Conservation (phyloP, 768 basidiomycete genomes). For the Auriscalpium vulgare region DNA sequence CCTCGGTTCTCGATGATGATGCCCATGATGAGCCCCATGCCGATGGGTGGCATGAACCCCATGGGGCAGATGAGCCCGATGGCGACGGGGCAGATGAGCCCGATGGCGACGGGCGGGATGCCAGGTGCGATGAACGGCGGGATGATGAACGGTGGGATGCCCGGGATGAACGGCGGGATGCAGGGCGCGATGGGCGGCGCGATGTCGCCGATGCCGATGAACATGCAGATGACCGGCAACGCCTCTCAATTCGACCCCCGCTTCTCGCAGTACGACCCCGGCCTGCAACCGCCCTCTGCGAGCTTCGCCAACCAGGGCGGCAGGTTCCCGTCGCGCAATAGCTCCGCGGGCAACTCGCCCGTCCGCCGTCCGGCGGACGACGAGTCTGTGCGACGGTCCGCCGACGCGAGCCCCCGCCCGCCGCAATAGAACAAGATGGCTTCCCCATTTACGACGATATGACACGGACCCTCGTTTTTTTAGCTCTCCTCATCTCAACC, state of each 20-base stretch:
- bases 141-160: not conserved
- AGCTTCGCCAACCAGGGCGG: not conserved
- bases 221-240: conserved; percentile 9
- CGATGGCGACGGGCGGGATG: conserved; percentile 8
- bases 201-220: conserved; percentile 6
- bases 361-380: not conserved
- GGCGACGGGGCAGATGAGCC: conserved; percentile 4
- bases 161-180: not conserved
- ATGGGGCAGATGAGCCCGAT: not conserved
- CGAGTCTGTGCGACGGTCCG: not conserved
- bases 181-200: not conserved
- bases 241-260: conserved; percentile 9
- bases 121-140: not conserved
- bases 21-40: conserved; percentile 18
- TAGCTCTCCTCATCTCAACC: not conserved
- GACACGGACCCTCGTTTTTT: not conserved
- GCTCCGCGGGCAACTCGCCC: not conserved
- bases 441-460: not conserved
- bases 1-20: conserved; percentile 8
- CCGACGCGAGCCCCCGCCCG: not conserved
- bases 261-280: conserved; percentile 12
- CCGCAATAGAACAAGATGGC: not conserved
- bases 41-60: conserved; percentile 1
- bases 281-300: conserved; percentile 3
- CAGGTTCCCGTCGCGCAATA: not conserved